Evolutionary conservation across 129 eudicot species (phyloP).

Genomic region (Deinandra increscens): DNA sequence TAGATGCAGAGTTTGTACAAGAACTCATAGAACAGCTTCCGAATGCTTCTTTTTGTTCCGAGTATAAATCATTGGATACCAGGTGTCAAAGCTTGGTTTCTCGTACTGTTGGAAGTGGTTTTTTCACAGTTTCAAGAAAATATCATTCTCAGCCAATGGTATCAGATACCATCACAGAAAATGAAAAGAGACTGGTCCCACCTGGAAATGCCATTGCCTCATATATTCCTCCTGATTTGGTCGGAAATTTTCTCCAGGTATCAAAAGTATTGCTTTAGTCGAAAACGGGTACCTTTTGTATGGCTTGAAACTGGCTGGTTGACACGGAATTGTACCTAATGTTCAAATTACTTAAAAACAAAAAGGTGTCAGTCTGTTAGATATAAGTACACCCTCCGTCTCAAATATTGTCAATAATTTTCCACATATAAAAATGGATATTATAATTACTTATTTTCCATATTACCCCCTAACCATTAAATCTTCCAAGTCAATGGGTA

Average conservation of each 20-base stretch:
- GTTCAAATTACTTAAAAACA: background rate
- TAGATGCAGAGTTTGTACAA: constrained; percentile 81
- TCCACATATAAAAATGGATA: background rate
- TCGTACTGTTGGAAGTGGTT: constrained; percentile 68
- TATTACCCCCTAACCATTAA: background rate
- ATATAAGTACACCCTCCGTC: background rate
- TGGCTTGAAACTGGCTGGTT: background rate
- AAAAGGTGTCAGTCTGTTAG: background rate
- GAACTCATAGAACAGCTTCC: constrained; percentile 85
- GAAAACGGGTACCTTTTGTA: background rate
- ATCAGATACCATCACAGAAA: constrained; percentile 31
- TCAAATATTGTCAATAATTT: background rate
- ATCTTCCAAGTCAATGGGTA: background rate
- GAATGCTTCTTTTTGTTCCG: constrained; percentile 46
- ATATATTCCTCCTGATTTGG: constrained; percentile 58
- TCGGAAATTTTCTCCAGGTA: constrained; percentile 93
- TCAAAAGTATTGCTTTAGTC: constrained; percentile 1
- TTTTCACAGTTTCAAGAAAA: constrained; percentile 47
- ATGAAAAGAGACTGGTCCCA: constrained; percentile 39
- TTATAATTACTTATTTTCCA: background rate
- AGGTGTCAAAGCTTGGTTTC: constrained; percentile 39
- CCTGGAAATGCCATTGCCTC: constrained; percentile 57
- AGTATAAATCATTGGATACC: constrained; percentile 45
- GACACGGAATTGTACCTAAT: background rate
- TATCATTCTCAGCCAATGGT: constrained; percentile 26